Base-by-base conservation (phyloP, 805 yeast species). In the Yamadazyma scolyti region DNA sequence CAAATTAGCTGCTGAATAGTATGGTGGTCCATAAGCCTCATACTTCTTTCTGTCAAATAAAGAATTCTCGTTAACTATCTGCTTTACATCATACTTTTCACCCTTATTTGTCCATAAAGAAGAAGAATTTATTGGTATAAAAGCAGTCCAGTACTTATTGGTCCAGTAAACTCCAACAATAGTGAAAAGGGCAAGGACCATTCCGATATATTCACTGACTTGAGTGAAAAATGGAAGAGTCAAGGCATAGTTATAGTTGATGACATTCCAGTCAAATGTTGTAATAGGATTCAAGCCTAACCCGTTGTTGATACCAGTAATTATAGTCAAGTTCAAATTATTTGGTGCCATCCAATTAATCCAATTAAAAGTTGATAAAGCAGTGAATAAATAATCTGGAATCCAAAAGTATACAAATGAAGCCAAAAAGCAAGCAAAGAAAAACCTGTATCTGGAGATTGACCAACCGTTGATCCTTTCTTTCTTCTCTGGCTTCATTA, bases 241-340 rank as follows among this genome's bases (percentile, higher is more conserved):
- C 50, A 77, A 57, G 13, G 61, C 47, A 4, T 42, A 31, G 23
- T 48, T 47, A 20, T 38, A 51, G 23, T 52, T 44, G 11, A 65
- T 42, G 21, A 66, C 50, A 50, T 72, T 19, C 33, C 33, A 30
- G 15, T 76, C 71, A 25, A 78, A 60, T 44, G 74, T 74, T 7
- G 79, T 54, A 25, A 78, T 49, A 5, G 87, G 86, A 40, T 77
- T 51, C 48, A 77, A 44, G 12, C 84, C 86, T 33, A 79, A 55
- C 6, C 88, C 87, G 9, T 72, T 54, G 8, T 54, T 37, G 6
- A 71, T 63, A 28, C 89, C 89, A 42, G 80, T 79, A 12, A 81
- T 56, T 45, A 75, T 81, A 43, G 76, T 78, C 15, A 79, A 65
- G 11, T 68, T 65, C 28, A 71, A 69, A 47, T 75, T 75, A 23